Evolutionary conservation across 2,329 filamentous ascomycete species (phyloP), one percentile per base, ranked within the genome.

Genomic region (Lasiodiplodia theobromae): DNA sequence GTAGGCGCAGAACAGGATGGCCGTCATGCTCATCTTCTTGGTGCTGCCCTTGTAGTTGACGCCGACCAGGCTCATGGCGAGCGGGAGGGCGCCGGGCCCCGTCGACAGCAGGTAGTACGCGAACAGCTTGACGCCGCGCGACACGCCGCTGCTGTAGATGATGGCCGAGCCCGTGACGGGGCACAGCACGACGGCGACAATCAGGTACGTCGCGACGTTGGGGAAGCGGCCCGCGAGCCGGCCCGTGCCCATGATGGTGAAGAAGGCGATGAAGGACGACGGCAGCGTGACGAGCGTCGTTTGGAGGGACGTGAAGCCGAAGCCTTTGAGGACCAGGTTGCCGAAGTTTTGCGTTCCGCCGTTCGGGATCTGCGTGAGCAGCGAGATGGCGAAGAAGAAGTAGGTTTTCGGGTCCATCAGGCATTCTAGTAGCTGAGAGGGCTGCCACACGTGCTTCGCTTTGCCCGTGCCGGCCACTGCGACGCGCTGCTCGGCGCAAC

Each of bases 401-500:
- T 63, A 75, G 7, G 73, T 74, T 52, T 75, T 74, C n/a, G 73
- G 69, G 49, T 75, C 73, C 6, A 71, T 44, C 11, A 74, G 65
- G 7, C 73, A 74, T 54, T 75, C 73, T 67, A 71, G 70, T 1
- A 74, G 69, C 57, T 75, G 73, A 54, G 95, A 86, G 91, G 92
- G 95, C 81, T 93, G 87, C 92, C 92, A 96, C 0, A 90, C 87
- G 56, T 86, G 82, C 74, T 93, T 91, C 62, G 92, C 89, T 44
- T 86, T 84, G 34, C 89, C 91, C 28, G 74, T 75, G 44, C 74
- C 72, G 34, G 74, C 74, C 1, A 71, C 70, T 5, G 71, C 53
- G 5, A 75, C 52, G 23, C 74, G 71, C 60, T 74, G 72, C 2
- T 72, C 71, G 0, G 73, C 73, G 49, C 73, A 71, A 38, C 71